These are phyloP conservation scores for Colletotrichum eremochloae DNA, from an alignment of 2,329 filamentous ascomycete species.

Conservation along the genomic window DNA sequence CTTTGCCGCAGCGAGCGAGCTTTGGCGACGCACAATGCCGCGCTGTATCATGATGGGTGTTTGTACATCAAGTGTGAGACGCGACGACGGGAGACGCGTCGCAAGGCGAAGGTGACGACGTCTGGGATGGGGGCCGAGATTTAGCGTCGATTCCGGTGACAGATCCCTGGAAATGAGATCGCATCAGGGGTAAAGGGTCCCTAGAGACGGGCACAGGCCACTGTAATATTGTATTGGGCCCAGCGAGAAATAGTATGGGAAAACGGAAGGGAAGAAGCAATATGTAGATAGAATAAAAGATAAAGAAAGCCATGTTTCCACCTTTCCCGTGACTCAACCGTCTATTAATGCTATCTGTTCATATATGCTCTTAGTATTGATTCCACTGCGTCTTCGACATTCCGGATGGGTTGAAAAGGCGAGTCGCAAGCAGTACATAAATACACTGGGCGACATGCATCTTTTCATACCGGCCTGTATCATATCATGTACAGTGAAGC, in stretches of 20 bases:
- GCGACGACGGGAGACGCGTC: constrained; percentile 21
- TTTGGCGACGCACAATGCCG: constrained; percentile 27
- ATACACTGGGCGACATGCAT: neutral
- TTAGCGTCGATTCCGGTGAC: constrained; percentile 32
- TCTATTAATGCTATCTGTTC: neutral
- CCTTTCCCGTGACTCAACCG: neutral
- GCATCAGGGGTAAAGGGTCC: neutral
- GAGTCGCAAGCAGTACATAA: neutral
- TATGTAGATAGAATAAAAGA: no score
- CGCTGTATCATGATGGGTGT: constrained; percentile 23
- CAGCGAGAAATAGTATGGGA: no score
- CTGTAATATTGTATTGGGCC: neutral
- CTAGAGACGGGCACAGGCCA: neutral
- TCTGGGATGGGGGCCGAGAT: neutral
- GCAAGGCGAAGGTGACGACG: neutral
- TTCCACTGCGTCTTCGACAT: no score
- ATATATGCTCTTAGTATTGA: no score
- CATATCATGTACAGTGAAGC: fast-evolving
- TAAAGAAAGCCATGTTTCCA: neutral
- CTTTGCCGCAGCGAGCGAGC: constrained; percentile 39
- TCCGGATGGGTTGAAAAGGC: neutral
- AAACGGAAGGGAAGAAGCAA: neutral
- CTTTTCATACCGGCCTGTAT: neutral
- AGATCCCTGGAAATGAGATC: constrained; percentile 21
- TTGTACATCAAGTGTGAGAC: constrained; percentile 1